These are phyloP conservation scores for Geotrichum bryndzae DNA, from an alignment of 1,139 yeast genomes.

Conservation along the genomic window DNA sequence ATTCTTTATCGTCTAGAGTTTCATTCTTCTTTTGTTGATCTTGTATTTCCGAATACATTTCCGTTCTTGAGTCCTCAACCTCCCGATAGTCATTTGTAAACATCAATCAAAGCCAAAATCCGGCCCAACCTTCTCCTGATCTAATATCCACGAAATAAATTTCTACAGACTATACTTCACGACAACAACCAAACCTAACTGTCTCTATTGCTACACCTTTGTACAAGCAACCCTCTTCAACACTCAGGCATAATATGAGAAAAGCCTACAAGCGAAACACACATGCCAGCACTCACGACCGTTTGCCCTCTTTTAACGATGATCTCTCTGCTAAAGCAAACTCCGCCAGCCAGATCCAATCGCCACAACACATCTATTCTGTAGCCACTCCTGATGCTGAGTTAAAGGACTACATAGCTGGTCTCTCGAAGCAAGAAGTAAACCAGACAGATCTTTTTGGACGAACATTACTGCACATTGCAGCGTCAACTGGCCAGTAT, in stretches of 20 bases:
- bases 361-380: neutral
- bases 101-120: neutral
- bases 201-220: neutral
- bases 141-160: neutral
- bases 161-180: neutral
- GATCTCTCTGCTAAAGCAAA: neutral
- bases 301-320: neutral
- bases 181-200: neutral
- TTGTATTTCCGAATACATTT: neutral
- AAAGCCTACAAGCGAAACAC: conserved; percentile 5
- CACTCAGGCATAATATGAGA: conserved; percentile 11
- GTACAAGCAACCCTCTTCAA: neutral
- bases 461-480: conserved; percentile 56
- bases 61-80: neutral
- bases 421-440: conserved; percentile 28
- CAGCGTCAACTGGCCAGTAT: conserved; percentile 48
- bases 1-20: neutral
- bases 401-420: neutral
- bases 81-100: neutral
- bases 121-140: neutral
- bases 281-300: conserved; percentile 9
- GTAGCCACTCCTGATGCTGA: neutral
- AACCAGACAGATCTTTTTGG: conserved; percentile 65
- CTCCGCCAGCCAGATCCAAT: neutral
- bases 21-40: neutral